Evolutionary conservation across 495 filamentous ascomycete species (phyloP), one percentile per base, ranked within the genome.

Genomic region (Penicillium turbatum): DNA sequence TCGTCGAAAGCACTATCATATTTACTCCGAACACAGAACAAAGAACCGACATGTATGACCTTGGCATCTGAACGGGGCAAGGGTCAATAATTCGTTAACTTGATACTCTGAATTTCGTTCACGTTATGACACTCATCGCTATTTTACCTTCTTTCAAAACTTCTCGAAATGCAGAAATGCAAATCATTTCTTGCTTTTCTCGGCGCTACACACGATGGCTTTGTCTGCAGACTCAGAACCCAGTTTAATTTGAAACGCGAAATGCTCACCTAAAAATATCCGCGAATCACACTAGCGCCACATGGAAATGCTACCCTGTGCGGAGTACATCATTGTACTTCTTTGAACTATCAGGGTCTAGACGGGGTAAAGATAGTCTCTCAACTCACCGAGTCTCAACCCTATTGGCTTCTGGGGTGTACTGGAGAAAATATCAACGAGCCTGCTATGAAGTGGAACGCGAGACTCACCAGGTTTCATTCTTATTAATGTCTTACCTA

Each of bases 261-360:
- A 50, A 41, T 36, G 36, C 27, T 27, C 19, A 17, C 30, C 49
- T 36, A 51, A 51, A 51, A 43, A 43, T 51, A 51, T 10, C 9
- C 1, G 17, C 38, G 3, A 51, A 42, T 51, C 3, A 26, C 12
- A 27, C 6, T 27, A 36, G 15, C 38, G 30, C 27, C 17, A 31
- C 37, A 40, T n/a, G 35, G 7, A 16, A 32, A 43, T 51, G 17
- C 30, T 26, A 51, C 48, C 17, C 29, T 32, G 27, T 29, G 10
- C 21, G 21, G 21, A 24, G 21, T 24, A 24, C 21, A 24, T 24
- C 21, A 24, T 24, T 24, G 21, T 24, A 24, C 37, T 12, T 9
- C 26, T n/a, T 12, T 32, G 17, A 19, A 41, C 26, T 21, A 7
- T 13, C 17, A 13, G 16, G 5, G 16, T 51, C 48, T 41, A 30